A percentile compares a stretch with the other conserved stretches of the same genome.
These are phyloP conservation scores for Leccinellum albellum DNA, from an alignment of 768 basidiomycete genomes.

Conservation along the genomic window DNA sequence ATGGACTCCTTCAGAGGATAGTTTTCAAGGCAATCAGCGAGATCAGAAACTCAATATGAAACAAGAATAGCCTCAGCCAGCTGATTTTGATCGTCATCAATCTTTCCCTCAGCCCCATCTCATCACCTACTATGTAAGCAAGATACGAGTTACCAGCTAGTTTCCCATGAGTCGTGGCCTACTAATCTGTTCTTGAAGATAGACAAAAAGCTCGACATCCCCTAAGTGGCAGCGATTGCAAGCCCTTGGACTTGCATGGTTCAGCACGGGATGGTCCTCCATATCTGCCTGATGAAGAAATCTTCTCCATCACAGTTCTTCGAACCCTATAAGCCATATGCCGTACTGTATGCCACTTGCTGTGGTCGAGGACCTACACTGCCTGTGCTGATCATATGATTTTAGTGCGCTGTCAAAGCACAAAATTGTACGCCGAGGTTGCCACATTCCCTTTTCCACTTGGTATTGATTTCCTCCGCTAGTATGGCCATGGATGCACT, in stretches of 20 bases:
- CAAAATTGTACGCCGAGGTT: constrained; percentile 5
- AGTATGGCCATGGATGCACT: constrained; percentile 12
- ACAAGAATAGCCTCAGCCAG: background rate
- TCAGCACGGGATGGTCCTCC: background rate
- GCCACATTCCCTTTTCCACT: background rate
- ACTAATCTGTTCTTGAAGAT: background rate
- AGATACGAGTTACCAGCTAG: background rate
- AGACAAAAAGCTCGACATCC: background rate
- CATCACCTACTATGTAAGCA: background rate
- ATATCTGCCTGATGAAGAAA: background rate
- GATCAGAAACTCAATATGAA: background rate
- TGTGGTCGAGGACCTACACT: background rate
- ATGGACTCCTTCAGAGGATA: background rate
- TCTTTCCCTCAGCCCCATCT: background rate
- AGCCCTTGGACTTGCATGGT: background rate
- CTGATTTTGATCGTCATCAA: background rate
- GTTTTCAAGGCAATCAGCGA: background rate
- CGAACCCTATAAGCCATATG: background rate
- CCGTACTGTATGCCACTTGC: background rate
- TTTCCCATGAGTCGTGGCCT: too few relatives aligned
- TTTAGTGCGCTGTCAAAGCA: constrained; percentile 6
- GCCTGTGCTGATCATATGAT: constrained; percentile 11
- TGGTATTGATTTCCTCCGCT: background rate
- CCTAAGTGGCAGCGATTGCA: background rate
- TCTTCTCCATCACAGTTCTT: background rate